Evolutionary conservation across 352 stramenopile genomes (phyloP).

Genomic region (Phytophthora foliorum): DNA sequence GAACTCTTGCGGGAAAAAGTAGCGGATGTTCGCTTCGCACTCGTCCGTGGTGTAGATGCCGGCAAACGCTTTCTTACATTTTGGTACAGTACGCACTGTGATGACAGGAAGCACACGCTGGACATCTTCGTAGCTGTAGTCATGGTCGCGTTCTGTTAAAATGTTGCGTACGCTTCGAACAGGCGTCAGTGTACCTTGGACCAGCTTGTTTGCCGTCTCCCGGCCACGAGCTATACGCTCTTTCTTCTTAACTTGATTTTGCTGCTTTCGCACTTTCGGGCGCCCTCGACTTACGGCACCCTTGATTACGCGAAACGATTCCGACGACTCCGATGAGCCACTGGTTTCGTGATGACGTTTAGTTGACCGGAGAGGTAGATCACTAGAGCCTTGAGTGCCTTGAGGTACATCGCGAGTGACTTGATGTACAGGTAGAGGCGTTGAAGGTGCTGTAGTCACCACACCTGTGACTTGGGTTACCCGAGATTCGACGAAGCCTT

Average conservation of each 20-base stretch:
- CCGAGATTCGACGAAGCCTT: too few relatives aligned
- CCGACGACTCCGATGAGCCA: conserved; percentile 6
- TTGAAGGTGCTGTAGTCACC: too few relatives aligned
- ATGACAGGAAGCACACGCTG: not conserved
- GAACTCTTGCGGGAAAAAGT: conserved; percentile 4
- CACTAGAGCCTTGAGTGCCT: too few relatives aligned
- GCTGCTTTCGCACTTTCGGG: conserved; percentile 3
- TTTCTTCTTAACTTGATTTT: conserved; percentile 1
- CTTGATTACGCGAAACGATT: conserved; percentile 5
- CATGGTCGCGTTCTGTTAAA: not conserved
- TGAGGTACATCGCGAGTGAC: too few relatives aligned
- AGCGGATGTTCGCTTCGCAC: conserved; percentile 1
- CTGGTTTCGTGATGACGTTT: conserved; percentile 2
- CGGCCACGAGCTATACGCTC: not conserved
- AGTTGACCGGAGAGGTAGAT: not conserved
- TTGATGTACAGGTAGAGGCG: too few relatives aligned
- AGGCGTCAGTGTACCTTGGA: conserved; percentile 7
- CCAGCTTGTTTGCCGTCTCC: not conserved
- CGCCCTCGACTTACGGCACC: not conserved
- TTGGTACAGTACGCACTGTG: not conserved
- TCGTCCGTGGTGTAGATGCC: not conserved
- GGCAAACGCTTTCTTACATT: conserved; percentile 10
- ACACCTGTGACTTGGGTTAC: too few relatives aligned
- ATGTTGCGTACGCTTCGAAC: conserved; percentile 8
- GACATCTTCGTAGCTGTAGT: conserved; percentile 7